phyloP scores from a whole-genome alignment of 805 yeast species.

The Suhomyces vadensis region DNA sequence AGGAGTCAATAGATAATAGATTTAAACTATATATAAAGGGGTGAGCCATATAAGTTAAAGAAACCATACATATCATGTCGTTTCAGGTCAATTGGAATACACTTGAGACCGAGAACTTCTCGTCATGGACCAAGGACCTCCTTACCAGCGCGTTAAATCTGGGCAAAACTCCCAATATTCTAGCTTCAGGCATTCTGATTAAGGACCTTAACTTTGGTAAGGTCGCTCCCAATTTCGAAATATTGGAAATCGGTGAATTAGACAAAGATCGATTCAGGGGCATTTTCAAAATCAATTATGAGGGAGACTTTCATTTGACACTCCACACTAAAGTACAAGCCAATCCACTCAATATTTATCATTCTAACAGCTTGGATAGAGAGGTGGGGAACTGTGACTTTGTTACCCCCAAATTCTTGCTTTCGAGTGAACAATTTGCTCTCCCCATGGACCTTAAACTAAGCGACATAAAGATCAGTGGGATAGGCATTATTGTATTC shows the following conservation, averaged over 20 bases:
- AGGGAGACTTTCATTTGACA: slow-evolving; percentile 74
- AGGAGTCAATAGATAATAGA: too few relatives aligned
- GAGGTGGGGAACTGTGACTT: slow-evolving; percentile 44
- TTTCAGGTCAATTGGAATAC: slow-evolving; percentile 78
- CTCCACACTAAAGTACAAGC: slow-evolving; percentile 82
- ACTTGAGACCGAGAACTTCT: slow-evolving; percentile 62
- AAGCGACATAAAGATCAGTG: slow-evolving; percentile 69
- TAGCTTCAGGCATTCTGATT: slow-evolving; percentile 68
- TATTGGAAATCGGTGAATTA: slow-evolving; percentile 79
- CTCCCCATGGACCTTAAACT: slow-evolving; percentile 77
- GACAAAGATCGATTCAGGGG: slow-evolving; percentile 78
- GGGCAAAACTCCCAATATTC: slow-evolving; percentile 67
- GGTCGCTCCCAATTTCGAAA: slow-evolving; percentile 72
- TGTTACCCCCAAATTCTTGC: slow-evolving; percentile 64
- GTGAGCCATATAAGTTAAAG: too few relatives aligned
- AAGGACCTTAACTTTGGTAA: slow-evolving; percentile 73
- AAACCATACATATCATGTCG: too few relatives aligned
- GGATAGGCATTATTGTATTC: slow-evolving; percentile 83
- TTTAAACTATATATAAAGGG: too few relatives aligned
- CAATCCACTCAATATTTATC: slow-evolving; percentile 73
- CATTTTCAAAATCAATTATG: slow-evolving; percentile 72
- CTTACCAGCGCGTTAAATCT: slow-evolving; percentile 73
- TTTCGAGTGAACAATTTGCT: slow-evolving; percentile 67
- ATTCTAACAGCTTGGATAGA: slow-evolving; percentile 40
- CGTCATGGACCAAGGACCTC: slow-evolving; percentile 62